phyloP scores from a whole-genome alignment of 2,329 filamentous ascomycete species.

The Clarireedia homoeocarpa region DNA sequence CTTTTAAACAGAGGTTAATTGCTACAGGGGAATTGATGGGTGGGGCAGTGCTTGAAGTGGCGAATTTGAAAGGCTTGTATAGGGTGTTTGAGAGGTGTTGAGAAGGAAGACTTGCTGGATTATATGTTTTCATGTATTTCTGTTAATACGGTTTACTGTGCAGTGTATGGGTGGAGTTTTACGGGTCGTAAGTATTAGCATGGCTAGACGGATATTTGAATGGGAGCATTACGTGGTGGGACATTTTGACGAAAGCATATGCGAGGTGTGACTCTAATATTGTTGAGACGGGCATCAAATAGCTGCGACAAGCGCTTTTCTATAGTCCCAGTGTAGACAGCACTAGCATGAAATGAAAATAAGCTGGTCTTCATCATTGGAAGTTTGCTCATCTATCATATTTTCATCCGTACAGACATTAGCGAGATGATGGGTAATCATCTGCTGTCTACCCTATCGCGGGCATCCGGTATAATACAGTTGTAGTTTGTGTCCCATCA shows the following conservation, averaged over 20 bases:
- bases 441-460: slow-evolving; percentile 19
- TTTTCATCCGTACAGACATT: slow-evolving; percentile 18
- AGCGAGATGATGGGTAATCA: slow-evolving; percentile 5
- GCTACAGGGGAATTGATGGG: slow-evolving; percentile 72
- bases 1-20: slow-evolving; percentile 73
- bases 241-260: too few relatives aligned
- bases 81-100: slow-evolving; percentile 91
- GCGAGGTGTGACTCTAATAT: too few relatives aligned
- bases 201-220: too few relatives aligned
- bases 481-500: slow-evolving; percentile 22
- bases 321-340: too few relatives aligned
- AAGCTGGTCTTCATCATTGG: background rate
- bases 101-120: slow-evolving; percentile 18
- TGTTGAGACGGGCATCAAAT: too few relatives aligned
- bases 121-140: background rate
- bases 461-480: slow-evolving; percentile 26
- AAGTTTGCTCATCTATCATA: slow-evolving; percentile 23
- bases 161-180: background rate
- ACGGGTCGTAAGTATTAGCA: too few relatives aligned
- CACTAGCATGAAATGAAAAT: too few relatives aligned
- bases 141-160: background rate
- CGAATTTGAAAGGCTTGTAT: slow-evolving; percentile 87
- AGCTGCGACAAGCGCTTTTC: too few relatives aligned
- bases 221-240: too few relatives aligned
- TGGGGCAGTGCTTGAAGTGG: slow-evolving; percentile 72